Base-by-base conservation (phyloP, 2,329 filamentous ascomycete genomes). In the Hymenoscyphus albidus region DNA sequence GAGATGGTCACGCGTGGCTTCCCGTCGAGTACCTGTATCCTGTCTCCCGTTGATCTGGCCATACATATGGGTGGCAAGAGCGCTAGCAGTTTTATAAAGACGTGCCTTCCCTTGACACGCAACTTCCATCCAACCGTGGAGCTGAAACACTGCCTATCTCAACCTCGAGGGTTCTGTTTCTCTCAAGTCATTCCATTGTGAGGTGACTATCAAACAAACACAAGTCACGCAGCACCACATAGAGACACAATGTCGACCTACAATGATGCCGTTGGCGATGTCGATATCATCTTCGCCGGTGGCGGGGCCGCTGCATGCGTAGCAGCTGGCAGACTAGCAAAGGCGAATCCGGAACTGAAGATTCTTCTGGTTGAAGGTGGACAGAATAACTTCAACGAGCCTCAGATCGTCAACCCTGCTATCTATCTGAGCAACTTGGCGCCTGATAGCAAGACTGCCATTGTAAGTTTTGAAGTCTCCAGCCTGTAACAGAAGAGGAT, bases 281-380 rank as follows among this genome's bases (percentile, higher is more conserved):
- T 83, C 18, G 82, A 84, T 64, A 77, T 84, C 58, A 81, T 84
- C 65, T 78, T 84, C 62, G 80, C 80, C 3, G 82, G 81, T 70
- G 81, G 81, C 62, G 81, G 81, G 14, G 77, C 80, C 4, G 79
- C 81, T 51, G 81, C 80, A 22, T 81, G 81, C 67, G 77, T 83
- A 31, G 74, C 83, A 40, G 82, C 83, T 16, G 79, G 76, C 3
- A 76, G 83, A 58, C 77, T 85, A 1, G 80, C 82, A 5, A 79
- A 81, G 62, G 80, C 82, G 0, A 79, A 83, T 62, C 81, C 80
- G 0, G 74, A 75, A 27, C 74, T 84, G 1, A 80, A 78, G 16
- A 79, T 85, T 54, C 74, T 85, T 13, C 75, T 86, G 6, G 79
- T 86, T 59, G 84, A 87, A 70, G 76, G 78, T 35, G 84, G 84